Percentiles rank a stretch among this genome's conserved stretches.
phyloP scores from a whole-genome alignment of 495 filamentous ascomycete species.

The Halenospora varia region DNA sequence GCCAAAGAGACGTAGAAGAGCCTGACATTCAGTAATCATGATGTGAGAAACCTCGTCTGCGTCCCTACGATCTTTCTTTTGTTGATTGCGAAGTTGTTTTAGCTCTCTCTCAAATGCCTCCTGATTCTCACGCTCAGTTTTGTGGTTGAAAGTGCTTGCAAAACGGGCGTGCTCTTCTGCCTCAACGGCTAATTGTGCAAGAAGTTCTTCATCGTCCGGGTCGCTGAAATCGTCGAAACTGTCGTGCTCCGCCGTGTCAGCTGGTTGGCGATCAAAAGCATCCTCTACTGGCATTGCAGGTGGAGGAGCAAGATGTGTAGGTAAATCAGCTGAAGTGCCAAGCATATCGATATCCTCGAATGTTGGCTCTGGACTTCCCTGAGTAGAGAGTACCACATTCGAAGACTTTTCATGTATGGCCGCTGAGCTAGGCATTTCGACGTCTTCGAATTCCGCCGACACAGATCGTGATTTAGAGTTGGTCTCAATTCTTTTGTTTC shows the following conservation, averaged over 20 bases:
- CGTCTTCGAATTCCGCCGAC: constrained; percentile 34
- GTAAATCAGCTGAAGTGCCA: neutral
- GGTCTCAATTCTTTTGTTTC: no score
- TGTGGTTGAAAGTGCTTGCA: constrained; percentile 76
- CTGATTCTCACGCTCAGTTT: constrained; percentile 54
- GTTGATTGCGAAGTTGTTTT: constrained; percentile 80
- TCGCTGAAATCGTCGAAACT: constrained; percentile 60
- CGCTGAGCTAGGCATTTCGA: constrained; percentile 20
- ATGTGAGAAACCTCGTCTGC: constrained; percentile 92
- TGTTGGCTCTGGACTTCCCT: constrained; percentile 17
- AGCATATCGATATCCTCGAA: constrained; percentile 27
- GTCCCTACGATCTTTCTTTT: constrained; percentile 92
- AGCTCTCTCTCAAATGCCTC: constrained; percentile 84
- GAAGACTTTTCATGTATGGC: constrained; percentile 10
- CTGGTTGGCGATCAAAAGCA: constrained; percentile 3
- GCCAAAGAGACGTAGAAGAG: constrained; percentile 84
- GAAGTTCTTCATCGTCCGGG: constrained; percentile 84
- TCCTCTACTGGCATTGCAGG: constrained; percentile 7
- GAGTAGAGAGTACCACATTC: constrained; percentile 5
- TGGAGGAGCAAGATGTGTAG: neutral
- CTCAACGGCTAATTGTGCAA: constrained; percentile 80
- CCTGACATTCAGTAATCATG: constrained; percentile 94
- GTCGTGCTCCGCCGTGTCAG: constrained; percentile 12
- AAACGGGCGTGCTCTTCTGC: constrained; percentile 91
- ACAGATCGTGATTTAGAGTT: constrained; percentile 8